Conservation (phyloP, 345 rosid species). For the Aegle marmelos region DNA sequence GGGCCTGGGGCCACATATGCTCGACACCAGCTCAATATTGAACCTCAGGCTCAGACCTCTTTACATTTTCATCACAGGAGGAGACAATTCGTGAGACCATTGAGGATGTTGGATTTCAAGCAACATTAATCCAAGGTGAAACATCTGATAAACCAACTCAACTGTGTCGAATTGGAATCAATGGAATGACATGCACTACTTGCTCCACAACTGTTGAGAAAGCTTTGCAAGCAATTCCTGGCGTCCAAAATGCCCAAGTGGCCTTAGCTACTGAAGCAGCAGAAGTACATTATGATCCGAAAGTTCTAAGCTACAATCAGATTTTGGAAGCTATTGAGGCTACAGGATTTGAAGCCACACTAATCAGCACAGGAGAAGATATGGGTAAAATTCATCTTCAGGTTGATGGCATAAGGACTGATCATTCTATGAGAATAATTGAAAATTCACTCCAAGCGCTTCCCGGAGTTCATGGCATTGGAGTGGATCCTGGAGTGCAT, state of each 20-base stretch:
- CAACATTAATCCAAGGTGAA: conserved; percentile 54
- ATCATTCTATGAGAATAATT: conserved; percentile 45
- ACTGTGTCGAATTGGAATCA: conserved; percentile 69
- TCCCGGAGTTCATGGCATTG: conserved; percentile 65
- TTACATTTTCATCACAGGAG: conserved; percentile 34
- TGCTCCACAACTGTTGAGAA: conserved; percentile 76
- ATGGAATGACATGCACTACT: conserved; percentile 89
- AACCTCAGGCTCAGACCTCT: not conserved
- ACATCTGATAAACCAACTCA: conserved; percentile 45
- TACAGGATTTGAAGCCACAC: conserved; percentile 69
- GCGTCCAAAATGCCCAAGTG: conserved; percentile 70
- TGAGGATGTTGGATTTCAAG: conserved; percentile 81
- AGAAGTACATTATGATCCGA: conserved; percentile 65
- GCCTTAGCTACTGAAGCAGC: conserved; percentile 95
- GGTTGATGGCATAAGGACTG: conserved; percentile 60
- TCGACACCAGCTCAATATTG: not conserved
- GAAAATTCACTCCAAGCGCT: conserved; percentile 75
- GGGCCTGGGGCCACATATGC: not conserved
- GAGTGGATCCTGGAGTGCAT: conserved; percentile 21
- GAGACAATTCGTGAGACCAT: conserved; percentile 84
- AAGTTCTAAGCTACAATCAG: conserved; percentile 31
- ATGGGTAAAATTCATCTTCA: conserved; percentile 67
- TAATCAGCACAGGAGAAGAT: conserved; percentile 70
- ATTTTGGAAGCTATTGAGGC: conserved; percentile 50
- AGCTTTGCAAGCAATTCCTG: conserved; percentile 53